Evolutionary conservation across 1,284 basidiomycete species (phyloP).

Genomic region (Puccinia novopanici): DNA sequence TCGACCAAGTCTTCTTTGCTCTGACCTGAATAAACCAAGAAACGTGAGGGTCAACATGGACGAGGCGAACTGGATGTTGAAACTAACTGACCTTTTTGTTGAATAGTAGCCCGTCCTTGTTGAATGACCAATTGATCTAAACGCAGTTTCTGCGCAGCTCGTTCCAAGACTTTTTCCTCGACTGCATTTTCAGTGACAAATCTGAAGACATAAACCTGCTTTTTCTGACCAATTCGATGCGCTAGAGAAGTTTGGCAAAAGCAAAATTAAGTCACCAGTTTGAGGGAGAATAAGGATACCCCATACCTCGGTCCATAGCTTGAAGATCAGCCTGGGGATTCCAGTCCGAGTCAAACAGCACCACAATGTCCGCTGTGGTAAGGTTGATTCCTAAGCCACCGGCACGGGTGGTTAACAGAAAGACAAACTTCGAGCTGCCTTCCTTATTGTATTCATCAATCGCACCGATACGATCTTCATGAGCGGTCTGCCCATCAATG

Average conservation of each 20-base stretch:
- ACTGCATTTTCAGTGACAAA: slow-evolving; percentile 96
- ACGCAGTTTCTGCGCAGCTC: slow-evolving; percentile 92
- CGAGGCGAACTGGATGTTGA: neutral
- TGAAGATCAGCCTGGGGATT: slow-evolving; percentile 98
- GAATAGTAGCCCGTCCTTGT: slow-evolving; percentile 72
- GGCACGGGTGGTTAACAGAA: slow-evolving; percentile 95
- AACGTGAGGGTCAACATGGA: slow-evolving; percentile 14
- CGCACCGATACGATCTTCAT: slow-evolving; percentile 90
- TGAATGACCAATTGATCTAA: slow-evolving; percentile 97
- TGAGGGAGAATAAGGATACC: neutral
- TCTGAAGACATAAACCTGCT: slow-evolving; percentile 96
- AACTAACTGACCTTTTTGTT: slow-evolving; percentile 58
- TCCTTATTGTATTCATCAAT: slow-evolving; percentile 99
- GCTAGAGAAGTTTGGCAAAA: slow-evolving; percentile 61
- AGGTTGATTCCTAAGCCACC: slow-evolving; percentile 97
- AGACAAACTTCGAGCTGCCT: slow-evolving; percentile 92
- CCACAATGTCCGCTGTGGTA: slow-evolving; percentile 90
- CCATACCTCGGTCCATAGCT: slow-evolving; percentile 81
- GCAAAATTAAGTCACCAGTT: slow-evolving; percentile 10
- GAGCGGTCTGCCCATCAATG: slow-evolving; percentile 91
- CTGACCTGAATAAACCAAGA: slow-evolving; percentile 64
- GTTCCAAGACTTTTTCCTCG: slow-evolving; percentile 94
- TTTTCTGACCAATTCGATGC: slow-evolving; percentile 96
- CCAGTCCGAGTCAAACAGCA: slow-evolving; percentile 99
- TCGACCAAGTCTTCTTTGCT: slow-evolving; percentile 91